A percentile compares a stretch with the other conserved stretches of the same genome.
Evolutionary conservation across 2,329 filamentous ascomycete species (phyloP).

Genomic region (Sphaerostilbella broomeana): DNA sequence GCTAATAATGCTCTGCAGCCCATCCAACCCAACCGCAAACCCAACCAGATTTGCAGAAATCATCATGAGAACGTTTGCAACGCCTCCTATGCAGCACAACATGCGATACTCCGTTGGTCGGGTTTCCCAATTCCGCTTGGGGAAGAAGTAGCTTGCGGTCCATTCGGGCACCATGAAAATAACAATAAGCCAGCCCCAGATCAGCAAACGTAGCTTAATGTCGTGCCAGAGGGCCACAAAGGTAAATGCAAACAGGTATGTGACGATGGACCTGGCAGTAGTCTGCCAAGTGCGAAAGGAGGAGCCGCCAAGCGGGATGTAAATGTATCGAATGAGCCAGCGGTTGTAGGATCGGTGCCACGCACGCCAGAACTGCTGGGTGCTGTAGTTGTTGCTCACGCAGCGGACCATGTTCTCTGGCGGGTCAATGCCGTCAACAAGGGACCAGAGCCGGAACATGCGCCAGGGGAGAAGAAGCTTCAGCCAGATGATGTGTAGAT

Average conservation of each 20-base stretch:
- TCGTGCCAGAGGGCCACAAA: constrained; percentile 99
- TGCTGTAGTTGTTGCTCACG: constrained; percentile 89
- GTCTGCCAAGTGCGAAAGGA: constrained; percentile 40
- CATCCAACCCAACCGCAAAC: constrained; percentile 88
- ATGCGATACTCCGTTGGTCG: constrained; percentile 69
- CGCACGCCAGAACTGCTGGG: constrained; percentile 85
- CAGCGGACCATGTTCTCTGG: constrained; percentile 98
- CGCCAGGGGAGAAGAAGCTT: constrained; percentile 96
- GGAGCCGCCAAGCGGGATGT: constrained; percentile 78
- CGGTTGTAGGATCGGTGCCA: constrained; percentile 97
- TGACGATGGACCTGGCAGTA: constrained; percentile 56
- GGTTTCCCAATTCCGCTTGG: constrained; percentile 61
- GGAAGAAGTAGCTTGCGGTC: constrained; percentile 65
- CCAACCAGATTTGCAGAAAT: constrained; percentile 92
- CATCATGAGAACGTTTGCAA: constrained; percentile 87
- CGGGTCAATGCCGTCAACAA: constrained; percentile 85
- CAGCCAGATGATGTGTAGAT: constrained; percentile 95
- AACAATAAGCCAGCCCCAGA: constrained; percentile 96
- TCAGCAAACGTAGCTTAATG: constrained; percentile 79
- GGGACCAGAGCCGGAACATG: constrained; percentile 95
- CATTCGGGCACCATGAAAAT: constrained; percentile 91
- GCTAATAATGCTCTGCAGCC: constrained; percentile 66
- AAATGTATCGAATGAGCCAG: constrained; percentile 91
- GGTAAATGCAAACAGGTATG: constrained; percentile 82
- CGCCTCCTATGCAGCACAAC: constrained; percentile 72